phyloP scores from a whole-genome alignment of 768 basidiomycete species.

The Hortiboletus campestris region DNA sequence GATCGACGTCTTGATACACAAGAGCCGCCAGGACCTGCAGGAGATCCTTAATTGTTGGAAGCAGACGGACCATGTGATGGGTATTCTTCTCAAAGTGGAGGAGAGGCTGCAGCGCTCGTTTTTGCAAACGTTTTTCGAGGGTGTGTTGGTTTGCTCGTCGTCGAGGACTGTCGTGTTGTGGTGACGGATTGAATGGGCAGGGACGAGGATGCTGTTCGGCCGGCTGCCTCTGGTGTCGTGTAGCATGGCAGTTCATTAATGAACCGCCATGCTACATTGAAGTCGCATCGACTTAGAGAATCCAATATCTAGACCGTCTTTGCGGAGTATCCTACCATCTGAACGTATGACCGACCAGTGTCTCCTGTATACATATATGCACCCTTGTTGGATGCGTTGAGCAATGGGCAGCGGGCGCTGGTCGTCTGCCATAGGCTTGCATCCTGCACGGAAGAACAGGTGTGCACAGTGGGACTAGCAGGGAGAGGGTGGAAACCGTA shows the following conservation, averaged over 20 bases:
- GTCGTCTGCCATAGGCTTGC: too few species aligned
- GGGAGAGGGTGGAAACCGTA: too few species aligned
- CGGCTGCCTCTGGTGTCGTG: conserved; percentile 55
- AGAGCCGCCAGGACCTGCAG: conserved; percentile 85
- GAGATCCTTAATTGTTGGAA: conserved; percentile 96
- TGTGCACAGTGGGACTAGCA: too few species aligned
- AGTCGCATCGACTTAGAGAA: conserved; percentile 4
- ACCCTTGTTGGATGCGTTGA: too few species aligned
- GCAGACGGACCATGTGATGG: conserved; percentile 76
- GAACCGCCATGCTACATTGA: too few species aligned
- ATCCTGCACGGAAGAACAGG: too few species aligned
- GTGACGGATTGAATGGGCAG: conserved; percentile 45
- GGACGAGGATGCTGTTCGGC: conserved; percentile 69
- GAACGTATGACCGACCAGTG: not conserved
- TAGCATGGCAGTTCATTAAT: conserved; percentile 7
- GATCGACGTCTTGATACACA: conserved; percentile 83
- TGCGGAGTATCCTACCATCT: not conserved
- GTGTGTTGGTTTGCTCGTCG: conserved; percentile 41
- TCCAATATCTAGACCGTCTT: conserved; percentile 2
- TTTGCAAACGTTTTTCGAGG: conserved; percentile 82
- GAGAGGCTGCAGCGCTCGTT: conserved; percentile 56
- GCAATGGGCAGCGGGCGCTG: too few species aligned
- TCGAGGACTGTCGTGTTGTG: not conserved
- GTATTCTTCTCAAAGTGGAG: conserved; percentile 55
- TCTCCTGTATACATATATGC: too few species aligned